Evolutionary conservation across 2,329 filamentous ascomycete species (phyloP), one percentile per base, ranked within the genome.

Genomic region (Trichoderma koningii): DNA sequence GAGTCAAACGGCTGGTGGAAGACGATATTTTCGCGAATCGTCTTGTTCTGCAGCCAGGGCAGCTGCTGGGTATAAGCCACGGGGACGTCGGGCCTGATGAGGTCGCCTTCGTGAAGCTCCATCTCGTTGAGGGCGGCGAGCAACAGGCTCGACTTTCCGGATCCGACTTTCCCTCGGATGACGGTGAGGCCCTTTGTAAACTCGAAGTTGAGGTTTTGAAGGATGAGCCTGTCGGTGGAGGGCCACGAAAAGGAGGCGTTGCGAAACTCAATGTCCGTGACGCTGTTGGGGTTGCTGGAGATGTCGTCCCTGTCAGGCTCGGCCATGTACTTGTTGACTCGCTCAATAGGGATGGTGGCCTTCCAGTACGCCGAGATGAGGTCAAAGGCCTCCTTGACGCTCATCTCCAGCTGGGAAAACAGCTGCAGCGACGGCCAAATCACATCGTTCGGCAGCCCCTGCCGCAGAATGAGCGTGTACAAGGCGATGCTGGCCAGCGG

Each of bases 351-450:
- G 19, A 97, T 89, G n/a, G 85, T 88, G 0, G 92, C 91, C 71
- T 96, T 96, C 69, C 96, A 83, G 5, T 94, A 78, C 0, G 89
- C 85, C 0, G 90, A 92, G 50, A 96, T 87, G 10, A 96, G 79
- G 34, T 85, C 81, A 2, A 93, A 93, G 0, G 96, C 78, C 60
- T 93, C 89, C 63, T 88, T 87, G 55, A 97, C 79, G 66, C 87
- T 91, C 1, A 79, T 81, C 70, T 94, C 90, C 12, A 97, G 79
- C 80, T 94, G 86, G 1, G 81, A 80, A 71, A 97, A 96, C 0
- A 97, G 81, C 67, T 93, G 89, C 2, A 97, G 80, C 0, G 93
- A 92, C 0, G 93, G 93, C 74, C 96, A 97, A 10, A 93, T 93
- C 28, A 96, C 82, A 67, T 96, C 90, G 42, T 96, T 87, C 0